Evolutionary conservation across 1,139 yeast genomes (phyloP).

Genomic region (Suhomyces taliae): DNA sequence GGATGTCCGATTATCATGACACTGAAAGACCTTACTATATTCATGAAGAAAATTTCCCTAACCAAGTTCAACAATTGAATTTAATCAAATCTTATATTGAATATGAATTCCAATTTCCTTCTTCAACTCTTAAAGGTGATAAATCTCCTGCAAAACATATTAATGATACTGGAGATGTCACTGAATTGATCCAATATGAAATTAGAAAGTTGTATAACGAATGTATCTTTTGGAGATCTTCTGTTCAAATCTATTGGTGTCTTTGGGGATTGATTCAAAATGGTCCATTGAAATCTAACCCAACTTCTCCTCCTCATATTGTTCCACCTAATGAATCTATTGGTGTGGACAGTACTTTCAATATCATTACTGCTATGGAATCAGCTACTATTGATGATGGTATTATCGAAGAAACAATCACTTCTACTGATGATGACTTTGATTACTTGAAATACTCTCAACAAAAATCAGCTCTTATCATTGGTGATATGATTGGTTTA

Average conservation of each 20-base stretch:
- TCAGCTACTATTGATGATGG: constrained; percentile 24
- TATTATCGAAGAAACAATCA: constrained; percentile 33
- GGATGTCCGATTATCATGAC: constrained; percentile 94
- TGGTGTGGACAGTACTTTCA: constrained; percentile 45
- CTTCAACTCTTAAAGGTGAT: constrained; percentile 29
- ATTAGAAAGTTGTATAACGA: constrained; percentile 63
- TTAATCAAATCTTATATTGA: constrained; percentile 73
- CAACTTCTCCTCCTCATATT: constrained; percentile 10
- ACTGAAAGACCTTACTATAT: constrained; percentile 60
- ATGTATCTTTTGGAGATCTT: constrained; percentile 74
- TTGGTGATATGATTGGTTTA: constrained; percentile 72
- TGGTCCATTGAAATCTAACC: constrained; percentile 32
- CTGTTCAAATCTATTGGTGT: constrained; percentile 80
- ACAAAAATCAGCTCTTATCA: constrained; percentile 69
- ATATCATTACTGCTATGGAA: constrained; percentile 38
- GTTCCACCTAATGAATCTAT: constrained; percentile 17
- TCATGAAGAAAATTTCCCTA: constrained; percentile 61
- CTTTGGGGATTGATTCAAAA: constrained; percentile 89
- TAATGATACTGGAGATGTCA: constrained; percentile 20
- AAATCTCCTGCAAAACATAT: constrained; percentile 14
- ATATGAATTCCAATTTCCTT: constrained; percentile 45
- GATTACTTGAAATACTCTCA: constrained; percentile 75
- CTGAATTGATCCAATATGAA: constrained; percentile 47
- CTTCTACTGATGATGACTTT: constrained; percentile 65
- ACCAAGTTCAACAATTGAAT: constrained; percentile 63